Base-by-base conservation (phyloP, 106 monocot genomes). In the Dendrobium nobile region DNA sequence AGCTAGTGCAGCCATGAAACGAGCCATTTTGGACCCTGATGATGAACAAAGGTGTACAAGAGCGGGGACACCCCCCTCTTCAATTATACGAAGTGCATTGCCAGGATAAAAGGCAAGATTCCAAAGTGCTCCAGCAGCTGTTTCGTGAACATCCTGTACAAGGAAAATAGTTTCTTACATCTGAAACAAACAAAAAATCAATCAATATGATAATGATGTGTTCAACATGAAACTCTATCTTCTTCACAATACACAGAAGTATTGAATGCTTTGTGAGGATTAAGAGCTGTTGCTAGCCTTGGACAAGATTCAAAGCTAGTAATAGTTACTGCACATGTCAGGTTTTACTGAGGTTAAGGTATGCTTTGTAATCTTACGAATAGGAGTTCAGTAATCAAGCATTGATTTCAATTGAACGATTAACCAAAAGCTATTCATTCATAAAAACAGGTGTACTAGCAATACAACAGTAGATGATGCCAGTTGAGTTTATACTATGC, bases 101-200 rank as follows among this genome's bases (percentile, higher is more conserved):
- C 92, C 91, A 37, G 95, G 88, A 92, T 98, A 91, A 80, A 95
- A 98, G 51, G 98, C 98, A 81, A 98, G 92, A 90, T 98, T 98
- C 98, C 98, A 98, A 26, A 98, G 90, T 78, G 98, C 98, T 3
- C 98, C 98, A 40, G 95, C 91, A 70, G 98, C 98, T 75, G 98
- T 98, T 88, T 98, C 98, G 79, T 98, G 98, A 70, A 98, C 95
- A 89, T 95, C 95, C 98, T 98, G 82, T 47, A 74, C 51, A 78
- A 67, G 44, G 1, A 73, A 22, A 75, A 79, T 40, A 17, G 44
- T 10, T 1, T 24, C 45, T 75, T 43, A 85, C 26, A 73, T 82
- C 78, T 9, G 56, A 55, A 48, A 68, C 24, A 77, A 47, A 7
- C 47, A 1, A 40, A 67, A 16, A 79, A 19, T 19, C 20, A 45